Percentiles rank a stretch among this genome's conserved stretches.
These are phyloP conservation scores for Calonectria hawksworthii DNA, from an alignment of 2,329 filamentous ascomycete genomes.

Conservation along the genomic window DNA sequence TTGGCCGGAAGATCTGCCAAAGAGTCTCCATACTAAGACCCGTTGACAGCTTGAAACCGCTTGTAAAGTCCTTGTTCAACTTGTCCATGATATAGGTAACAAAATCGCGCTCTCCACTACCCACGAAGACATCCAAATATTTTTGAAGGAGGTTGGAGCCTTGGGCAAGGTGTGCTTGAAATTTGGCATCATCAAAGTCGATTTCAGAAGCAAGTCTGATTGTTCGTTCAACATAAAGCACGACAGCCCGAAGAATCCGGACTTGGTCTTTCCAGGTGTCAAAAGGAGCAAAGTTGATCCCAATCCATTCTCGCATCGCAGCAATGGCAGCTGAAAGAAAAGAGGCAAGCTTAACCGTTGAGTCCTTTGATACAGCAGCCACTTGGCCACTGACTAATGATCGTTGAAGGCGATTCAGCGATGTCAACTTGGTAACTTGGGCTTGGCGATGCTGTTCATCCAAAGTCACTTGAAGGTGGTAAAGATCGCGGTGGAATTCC, in stretches of 20 bases:
- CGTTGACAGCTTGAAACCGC: conserved; percentile 79
- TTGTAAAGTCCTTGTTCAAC: conserved; percentile 71
- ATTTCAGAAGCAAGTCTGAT: conserved; percentile 59
- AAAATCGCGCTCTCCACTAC: conserved; percentile 53
- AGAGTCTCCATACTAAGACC: conserved; percentile 85
- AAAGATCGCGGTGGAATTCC: conserved; percentile 64
- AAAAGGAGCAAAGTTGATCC: conserved; percentile 43
- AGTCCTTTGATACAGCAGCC: conserved; percentile 71
- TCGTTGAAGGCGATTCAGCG: conserved; percentile 72
- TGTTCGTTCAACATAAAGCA: conserved; percentile 70
- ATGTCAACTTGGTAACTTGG: conserved; percentile 63
- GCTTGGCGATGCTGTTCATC: conserved; percentile 58
- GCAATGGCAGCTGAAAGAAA: conserved; percentile 64
- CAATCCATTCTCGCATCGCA: conserved; percentile 60
- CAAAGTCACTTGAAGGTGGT: conserved; percentile 57
- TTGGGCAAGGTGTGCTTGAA: conserved; percentile 73
- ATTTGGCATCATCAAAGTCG: conserved; percentile 72
- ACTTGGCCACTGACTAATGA: conserved; percentile 69
- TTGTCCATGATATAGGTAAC: conserved; percentile 55
- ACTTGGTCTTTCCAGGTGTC: conserved; percentile 52
- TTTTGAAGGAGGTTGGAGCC: conserved; percentile 60
- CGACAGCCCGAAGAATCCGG: conserved; percentile 53
- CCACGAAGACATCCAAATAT: conserved; percentile 42
- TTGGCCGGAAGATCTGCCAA: conserved; percentile 81
- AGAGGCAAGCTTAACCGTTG: conserved; percentile 66